phyloP scores from a whole-genome alignment of 1,139 yeast genomes.

The Suhomyces terraborum region DNA sequence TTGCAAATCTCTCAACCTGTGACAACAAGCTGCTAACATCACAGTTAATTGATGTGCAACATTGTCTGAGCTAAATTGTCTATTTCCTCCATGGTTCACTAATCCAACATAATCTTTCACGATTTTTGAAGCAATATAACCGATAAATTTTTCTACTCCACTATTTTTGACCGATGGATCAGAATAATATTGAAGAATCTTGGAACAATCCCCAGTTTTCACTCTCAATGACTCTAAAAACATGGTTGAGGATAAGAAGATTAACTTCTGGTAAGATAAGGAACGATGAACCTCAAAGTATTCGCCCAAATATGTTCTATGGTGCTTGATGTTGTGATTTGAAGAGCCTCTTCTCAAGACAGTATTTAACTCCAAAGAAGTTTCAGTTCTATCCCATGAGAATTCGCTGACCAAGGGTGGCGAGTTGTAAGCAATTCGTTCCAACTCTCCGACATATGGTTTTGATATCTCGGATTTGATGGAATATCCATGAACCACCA shows the following conservation, averaged over 20 bases:
- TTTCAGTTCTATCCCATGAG: slow-evolving; percentile 85
- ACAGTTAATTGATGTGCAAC: slow-evolving; percentile 73
- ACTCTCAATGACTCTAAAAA: slow-evolving; percentile 80
- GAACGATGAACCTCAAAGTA: slow-evolving; percentile 54
- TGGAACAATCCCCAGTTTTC: slow-evolving; percentile 78
- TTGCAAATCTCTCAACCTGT: slow-evolving; percentile 74
- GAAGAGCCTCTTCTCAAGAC: slow-evolving; percentile 90
- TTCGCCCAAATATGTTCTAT: slow-evolving; percentile 58
- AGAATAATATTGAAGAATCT: slow-evolving; percentile 71
- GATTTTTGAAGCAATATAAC: slow-evolving; percentile 62
- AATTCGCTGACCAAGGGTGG: slow-evolving; percentile 92
- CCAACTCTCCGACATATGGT: slow-evolving; percentile 50
- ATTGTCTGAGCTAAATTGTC: slow-evolving; percentile 55
- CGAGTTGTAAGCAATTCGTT: slow-evolving; percentile 78
- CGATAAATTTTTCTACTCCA: slow-evolving; percentile 72
- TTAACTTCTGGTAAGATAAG: slow-evolving; percentile 74
- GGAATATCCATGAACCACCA: slow-evolving; percentile 88
- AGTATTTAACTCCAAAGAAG: slow-evolving; percentile 88
- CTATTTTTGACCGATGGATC: slow-evolving; percentile 80
- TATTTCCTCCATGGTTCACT: slow-evolving; percentile 48
- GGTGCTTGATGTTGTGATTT: slow-evolving; percentile 76
- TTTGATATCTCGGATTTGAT: slow-evolving; percentile 58
- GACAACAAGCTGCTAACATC: slow-evolving; percentile 72
- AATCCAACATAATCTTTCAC: slow-evolving; percentile 57
- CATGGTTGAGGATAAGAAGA: slow-evolving; percentile 84